Evolutionary conservation across 208 protist genomes (phyloP), one percentile per base, ranked within the genome.

Genomic region (Trypanosoma theileri): DNA sequence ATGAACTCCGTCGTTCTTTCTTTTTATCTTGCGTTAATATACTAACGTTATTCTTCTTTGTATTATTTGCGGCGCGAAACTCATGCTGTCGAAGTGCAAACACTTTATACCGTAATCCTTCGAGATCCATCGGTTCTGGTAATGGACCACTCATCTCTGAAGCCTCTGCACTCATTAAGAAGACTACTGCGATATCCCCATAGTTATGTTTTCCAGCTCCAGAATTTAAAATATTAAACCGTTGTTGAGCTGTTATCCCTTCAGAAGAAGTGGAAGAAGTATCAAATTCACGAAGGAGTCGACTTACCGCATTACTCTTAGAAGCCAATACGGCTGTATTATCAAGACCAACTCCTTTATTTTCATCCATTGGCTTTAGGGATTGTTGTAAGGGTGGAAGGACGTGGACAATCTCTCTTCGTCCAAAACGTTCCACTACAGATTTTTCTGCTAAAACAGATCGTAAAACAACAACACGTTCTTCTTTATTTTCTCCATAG

Each of bases 361-460:
- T 35, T 35, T 35, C 28, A 35, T 35, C 28, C 28, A 35, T 1
- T 35, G 28, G 28, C 6, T 35, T 35, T 35, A 35, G 4, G 28
- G 28, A 35, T 35, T 35, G 28, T 35, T 83, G 69, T 50, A 95
- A 72, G 13, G 86, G 84, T 0, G 86, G 86, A 44, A 95, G 65
- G 28, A 95, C 80, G 69, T 95, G 85, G 41, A 95, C 89, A n/a
- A 82, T 75, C 65, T 95, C 86, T 10, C 61, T 45, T 35, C 73
- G 61, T 11, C 89, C 89, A 66, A 95, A 95, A 14, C 85, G 79
- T 45, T 87, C 67, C 17, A 93, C 85, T 1, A 53, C 71, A 11
- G 79, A 86, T 69, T 93, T 95, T 53, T 90, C 76, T 28, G 89
- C 86, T 19, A 95, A 53, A 21, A 91, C 73, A 35, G 86, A 84